A percentile compares a stretch with the other conserved stretches of the same genome.
phyloP scores from a whole-genome alignment of 2,329 filamentous ascomycete species.

The Hymenoscyphus fructigenus region DNA sequence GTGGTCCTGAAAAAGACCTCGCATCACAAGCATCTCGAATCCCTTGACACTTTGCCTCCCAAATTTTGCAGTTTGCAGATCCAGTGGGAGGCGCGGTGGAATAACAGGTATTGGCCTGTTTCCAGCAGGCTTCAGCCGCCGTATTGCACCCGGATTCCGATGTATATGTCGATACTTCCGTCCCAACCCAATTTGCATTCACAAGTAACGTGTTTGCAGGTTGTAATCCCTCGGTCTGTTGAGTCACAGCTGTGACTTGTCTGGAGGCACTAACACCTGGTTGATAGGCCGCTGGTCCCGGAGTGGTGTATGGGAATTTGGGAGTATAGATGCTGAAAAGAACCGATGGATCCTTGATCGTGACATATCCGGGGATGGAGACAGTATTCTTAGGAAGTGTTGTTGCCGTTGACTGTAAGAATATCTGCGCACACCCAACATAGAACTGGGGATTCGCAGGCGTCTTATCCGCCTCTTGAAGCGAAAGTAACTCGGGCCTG shows the following conservation, averaged over 20 bases:
- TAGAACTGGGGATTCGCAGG: constrained; percentile 70
- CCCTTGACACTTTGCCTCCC: constrained; percentile 59
- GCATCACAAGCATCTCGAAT: constrained; percentile 46
- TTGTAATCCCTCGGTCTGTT: constrained; percentile 50
- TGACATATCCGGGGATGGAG: constrained; percentile 66
- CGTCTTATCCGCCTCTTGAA: constrained; percentile 59
- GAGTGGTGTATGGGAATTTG: constrained; percentile 52
- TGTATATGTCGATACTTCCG: constrained; percentile 57
- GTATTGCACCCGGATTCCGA: constrained; percentile 60
- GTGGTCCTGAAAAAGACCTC: constrained; percentile 48
- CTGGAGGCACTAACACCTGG: constrained; percentile 13
- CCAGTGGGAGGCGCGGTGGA: constrained; percentile 58
- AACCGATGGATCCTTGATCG: constrained; percentile 52
- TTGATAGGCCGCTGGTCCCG: constrained; percentile 50
- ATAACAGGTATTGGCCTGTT: constrained; percentile 61
- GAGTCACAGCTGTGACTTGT: constrained; percentile 14
- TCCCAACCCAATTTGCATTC: constrained; percentile 72
- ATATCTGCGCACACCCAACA: constrained; percentile 69
- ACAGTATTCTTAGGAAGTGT: constrained; percentile 53
- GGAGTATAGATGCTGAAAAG: constrained; percentile 64
- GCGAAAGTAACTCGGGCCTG: constrained; percentile 66
- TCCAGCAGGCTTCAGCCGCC: constrained; percentile 54
- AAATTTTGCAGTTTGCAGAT: constrained; percentile 56
- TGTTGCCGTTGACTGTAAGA: constrained; percentile 51
- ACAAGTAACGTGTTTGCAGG: constrained; percentile 59